Evolutionary conservation across 1,284 basidiomycete species (phyloP), one percentile per base, ranked within the genome.

Genomic region (Naganishia albida): DNA sequence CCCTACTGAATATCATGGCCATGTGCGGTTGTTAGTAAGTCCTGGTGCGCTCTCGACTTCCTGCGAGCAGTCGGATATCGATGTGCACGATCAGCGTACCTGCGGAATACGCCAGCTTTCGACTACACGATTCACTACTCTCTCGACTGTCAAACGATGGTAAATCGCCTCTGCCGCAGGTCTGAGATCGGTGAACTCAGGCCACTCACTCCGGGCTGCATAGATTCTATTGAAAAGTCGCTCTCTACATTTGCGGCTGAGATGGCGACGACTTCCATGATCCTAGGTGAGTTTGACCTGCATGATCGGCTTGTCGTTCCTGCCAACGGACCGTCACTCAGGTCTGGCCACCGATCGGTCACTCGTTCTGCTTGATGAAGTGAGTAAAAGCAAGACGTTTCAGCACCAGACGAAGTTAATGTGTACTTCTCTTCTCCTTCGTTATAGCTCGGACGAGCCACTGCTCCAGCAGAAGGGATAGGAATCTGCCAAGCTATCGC

Each of bases 401-500:
- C 6, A 65, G 10, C 34, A 34, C 34, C 34, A n/a, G n/a, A n/a
- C n/a, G n/a, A n/a, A n/a, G n/a, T n/a, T n/a, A 34, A 34, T 34
- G 34, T 6, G 6, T 34, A 4, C 34, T 34, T 34, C 10, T 10
- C 34, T 10, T 34, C 6, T 6, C 10, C 34, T 34, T 34, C 34
- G 34, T 26, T 16, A 2, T 43, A 77, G 77, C 71, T 78, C 8
- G 74, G 75, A 2, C 83, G 91, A 40, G 93, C 92, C 2, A 96
- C 94, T 0, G 88, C 91, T 3, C 87, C 92, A 0, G 80, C 83
- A 50, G 93, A 96, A 74, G 93, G 95, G 0, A 80, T 92, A 15
- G 95, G 92, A 0, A 88, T 98, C 53, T 88, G 91, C 0, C 90
- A 95, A 77, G 93, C 95, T 0, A 90, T 98, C 65, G 90, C 91